A percentile compares a stretch with the other conserved stretches of the same genome.
Evolutionary conservation across 306 rosid genomes (phyloP).

Genomic region (Astragalus membranaceus): DNA sequence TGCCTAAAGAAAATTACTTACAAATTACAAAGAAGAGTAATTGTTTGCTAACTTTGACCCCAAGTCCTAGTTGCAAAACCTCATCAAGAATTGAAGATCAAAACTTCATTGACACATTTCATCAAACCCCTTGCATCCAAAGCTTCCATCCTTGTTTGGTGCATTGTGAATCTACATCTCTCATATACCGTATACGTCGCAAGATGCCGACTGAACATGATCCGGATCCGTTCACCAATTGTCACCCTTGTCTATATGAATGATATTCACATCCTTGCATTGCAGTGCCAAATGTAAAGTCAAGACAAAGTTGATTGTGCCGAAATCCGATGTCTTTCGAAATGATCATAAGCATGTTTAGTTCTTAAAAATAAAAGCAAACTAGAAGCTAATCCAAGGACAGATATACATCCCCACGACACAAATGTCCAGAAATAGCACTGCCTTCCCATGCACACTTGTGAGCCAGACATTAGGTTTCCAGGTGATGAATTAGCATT

Average conservation of each 20-base stretch:
- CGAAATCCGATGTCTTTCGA: constrained; percentile 54
- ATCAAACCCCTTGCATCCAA: constrained; percentile 4
- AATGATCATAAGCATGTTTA: constrained; percentile 64
- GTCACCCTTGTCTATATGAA: neutral
- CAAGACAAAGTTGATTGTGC: constrained; percentile 32
- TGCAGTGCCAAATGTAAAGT: neutral
- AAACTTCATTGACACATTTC: neutral
- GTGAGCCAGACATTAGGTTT: constrained; percentile 25
- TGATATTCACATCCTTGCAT: neutral
- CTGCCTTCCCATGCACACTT: constrained; percentile 80
- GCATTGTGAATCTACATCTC: no score
- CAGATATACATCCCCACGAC: constrained; percentile 74
- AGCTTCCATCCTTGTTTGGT: neutral
- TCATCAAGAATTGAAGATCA: neutral
- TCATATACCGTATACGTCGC: no score
- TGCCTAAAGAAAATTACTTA: no score
- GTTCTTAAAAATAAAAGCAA: constrained; percentile 73
- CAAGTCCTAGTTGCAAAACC: neutral
- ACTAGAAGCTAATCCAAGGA: constrained; percentile 63
- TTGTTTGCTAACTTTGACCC: neutral
- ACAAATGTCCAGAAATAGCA: constrained; percentile 79
- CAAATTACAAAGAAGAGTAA: neutral
- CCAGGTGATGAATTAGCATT: constrained; percentile 27
- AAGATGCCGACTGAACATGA: no score
- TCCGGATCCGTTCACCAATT: no score